Evolutionary conservation across 192 early-diverging fungal genomes (phyloP).

Genomic region (Spinellus fusiger): DNA sequence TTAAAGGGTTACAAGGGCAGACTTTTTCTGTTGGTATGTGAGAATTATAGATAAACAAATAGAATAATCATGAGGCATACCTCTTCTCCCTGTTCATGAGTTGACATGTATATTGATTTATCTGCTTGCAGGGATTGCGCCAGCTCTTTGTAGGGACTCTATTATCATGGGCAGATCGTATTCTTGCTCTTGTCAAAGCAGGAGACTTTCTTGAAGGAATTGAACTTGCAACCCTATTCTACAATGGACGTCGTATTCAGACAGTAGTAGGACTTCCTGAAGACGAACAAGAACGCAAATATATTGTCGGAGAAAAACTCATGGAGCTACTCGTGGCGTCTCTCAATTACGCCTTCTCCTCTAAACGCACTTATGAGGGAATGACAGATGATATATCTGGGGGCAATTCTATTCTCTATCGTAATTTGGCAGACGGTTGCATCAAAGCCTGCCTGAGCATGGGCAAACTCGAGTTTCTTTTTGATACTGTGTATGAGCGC

Average conservation of each 20-base stretch:
- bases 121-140: constrained; percentile 51
- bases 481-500: constrained; percentile 49
- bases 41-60: not conserved
- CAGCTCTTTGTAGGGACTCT: constrained; percentile 48
- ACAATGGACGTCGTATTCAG: constrained; percentile 49
- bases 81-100: too few species aligned
- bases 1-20: constrained; percentile 50
- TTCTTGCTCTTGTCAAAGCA: constrained; percentile 46
- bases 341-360: constrained; percentile 51
- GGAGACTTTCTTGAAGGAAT: constrained; percentile 55
- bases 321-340: constrained; percentile 47
- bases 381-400: constrained; percentile 33
- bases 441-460: constrained; percentile 53
- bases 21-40: constrained; percentile 49
- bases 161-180: constrained; percentile 53
- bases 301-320: constrained; percentile 47
- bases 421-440: constrained; percentile 42
- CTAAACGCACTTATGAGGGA: constrained; percentile 35
- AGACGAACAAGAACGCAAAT: constrained; percentile 44
- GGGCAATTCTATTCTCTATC: constrained; percentile 35
- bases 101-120: too few species aligned
- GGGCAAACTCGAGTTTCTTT: constrained; percentile 43
- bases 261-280: constrained; percentile 56
- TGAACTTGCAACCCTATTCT: constrained; percentile 49
- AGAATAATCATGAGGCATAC: not conserved